Conservation (phyloP, 306 rosid genomes). For the Cicer chorassanicum region DNA sequence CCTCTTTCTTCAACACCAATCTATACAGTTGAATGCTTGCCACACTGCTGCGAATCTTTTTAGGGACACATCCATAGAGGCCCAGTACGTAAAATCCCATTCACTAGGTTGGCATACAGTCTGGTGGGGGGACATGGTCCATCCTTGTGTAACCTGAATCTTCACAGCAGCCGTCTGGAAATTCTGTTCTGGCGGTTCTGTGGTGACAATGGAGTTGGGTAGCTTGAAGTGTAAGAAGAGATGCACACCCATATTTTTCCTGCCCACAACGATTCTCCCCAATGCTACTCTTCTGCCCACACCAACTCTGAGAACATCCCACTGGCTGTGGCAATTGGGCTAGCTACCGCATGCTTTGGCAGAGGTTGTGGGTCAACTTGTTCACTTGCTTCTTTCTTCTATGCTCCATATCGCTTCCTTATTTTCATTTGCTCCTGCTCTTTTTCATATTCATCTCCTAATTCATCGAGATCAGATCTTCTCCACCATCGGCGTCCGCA, state of each 20-base stretch:
- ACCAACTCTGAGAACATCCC: background rate
- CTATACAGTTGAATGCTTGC: background rate
- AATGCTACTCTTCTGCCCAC: background rate
- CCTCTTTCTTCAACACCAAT: slow-evolving; percentile 2
- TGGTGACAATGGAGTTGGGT: background rate
- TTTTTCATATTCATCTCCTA: background rate
- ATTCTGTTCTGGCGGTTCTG: background rate
- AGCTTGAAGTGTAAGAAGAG: background rate
- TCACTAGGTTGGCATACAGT: background rate
- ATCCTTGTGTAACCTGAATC: background rate
- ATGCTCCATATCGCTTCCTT: background rate
- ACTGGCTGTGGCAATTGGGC: background rate
- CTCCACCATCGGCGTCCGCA: background rate
- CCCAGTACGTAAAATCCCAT: background rate
- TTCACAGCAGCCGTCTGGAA: background rate
- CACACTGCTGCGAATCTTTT: background rate
- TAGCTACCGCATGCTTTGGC: background rate
- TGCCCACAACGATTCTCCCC: background rate
- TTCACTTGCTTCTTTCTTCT: background rate
- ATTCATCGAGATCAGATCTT: background rate
- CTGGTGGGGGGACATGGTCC: background rate
- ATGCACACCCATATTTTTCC: background rate
- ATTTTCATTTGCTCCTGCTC: background rate
- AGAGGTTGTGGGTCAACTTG: background rate
- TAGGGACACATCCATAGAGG: background rate